Percentiles rank a stretch among this genome's conserved stretches.
These are phyloP conservation scores for Chenopodium formosanum DNA, from an alignment of 148 eudicot species.

Conservation along the genomic window DNA sequence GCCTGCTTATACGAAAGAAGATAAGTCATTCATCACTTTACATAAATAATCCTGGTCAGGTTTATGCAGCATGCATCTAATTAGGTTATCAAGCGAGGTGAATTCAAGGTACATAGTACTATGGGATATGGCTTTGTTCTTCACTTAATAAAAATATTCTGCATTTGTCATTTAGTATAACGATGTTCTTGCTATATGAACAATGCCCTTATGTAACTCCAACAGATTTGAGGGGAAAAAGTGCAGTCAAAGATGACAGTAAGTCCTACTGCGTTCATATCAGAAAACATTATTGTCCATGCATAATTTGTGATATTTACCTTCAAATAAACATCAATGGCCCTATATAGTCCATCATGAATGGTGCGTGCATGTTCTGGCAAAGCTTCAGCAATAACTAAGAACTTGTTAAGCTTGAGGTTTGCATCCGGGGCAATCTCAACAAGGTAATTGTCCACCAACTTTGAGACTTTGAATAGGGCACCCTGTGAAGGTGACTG, in stretches of 20 bases:
- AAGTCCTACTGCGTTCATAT: not conserved
- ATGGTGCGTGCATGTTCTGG: slow-evolving; percentile 74
- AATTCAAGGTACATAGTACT: not conserved
- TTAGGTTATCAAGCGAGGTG: not conserved
- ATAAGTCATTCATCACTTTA: not conserved
- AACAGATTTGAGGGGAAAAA: not conserved
- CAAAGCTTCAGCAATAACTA: slow-evolving; percentile 74
- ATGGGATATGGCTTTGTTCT: not conserved
- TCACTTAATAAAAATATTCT: too few relatives aligned
- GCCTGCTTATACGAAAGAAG: slow-evolving; percentile 45
- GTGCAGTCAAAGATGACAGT: not conserved
- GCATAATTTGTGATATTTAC: slow-evolving; percentile 34
- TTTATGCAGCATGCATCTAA: not conserved
- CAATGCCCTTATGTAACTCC: not conserved
- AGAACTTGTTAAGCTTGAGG: slow-evolving; percentile 74
- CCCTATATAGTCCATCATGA: slow-evolving; percentile 85
- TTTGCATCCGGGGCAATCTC: slow-evolving; percentile 95
- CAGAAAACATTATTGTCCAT: not conserved
- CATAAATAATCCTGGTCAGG: not conserved
- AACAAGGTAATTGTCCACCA: slow-evolving; percentile 81
- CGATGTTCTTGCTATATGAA: not conserved
- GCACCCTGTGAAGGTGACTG: slow-evolving; percentile 81
- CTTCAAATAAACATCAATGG: slow-evolving; percentile 86
- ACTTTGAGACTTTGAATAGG: slow-evolving; percentile 68
- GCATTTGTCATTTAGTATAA: not conserved